Conservation (phyloP, 2,329 filamentous ascomycete genomes). For the Diaporthe sp. region DNA sequence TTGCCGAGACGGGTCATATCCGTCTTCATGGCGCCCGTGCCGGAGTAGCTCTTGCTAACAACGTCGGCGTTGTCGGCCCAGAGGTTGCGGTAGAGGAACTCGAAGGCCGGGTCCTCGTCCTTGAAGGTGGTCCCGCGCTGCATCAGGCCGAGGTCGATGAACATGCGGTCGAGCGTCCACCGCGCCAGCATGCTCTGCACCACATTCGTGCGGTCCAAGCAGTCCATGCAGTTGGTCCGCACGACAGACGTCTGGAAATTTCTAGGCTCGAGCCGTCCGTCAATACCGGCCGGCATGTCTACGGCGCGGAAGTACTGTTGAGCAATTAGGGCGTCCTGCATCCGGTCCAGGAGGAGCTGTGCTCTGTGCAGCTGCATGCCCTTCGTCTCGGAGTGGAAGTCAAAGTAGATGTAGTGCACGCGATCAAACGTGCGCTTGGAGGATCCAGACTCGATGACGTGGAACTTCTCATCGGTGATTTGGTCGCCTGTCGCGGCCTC, state of each 20-base stretch:
- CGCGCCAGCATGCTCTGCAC: constrained; percentile 97
- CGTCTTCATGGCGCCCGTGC: constrained; percentile 97
- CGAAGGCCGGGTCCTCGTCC: constrained; percentile 83
- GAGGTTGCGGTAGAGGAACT: constrained; percentile 93
- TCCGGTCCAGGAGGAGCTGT: constrained; percentile 84
- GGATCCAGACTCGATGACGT: constrained; percentile 76
- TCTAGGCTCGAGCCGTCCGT: constrained; percentile 83
- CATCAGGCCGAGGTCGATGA: constrained; percentile 86
- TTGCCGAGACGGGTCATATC: constrained; percentile 96
- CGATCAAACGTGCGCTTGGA: constrained; percentile 78
- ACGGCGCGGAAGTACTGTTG: constrained; percentile 95
- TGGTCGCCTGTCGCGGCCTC: constrained; percentile 76
- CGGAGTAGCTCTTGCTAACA: constrained; percentile 92
- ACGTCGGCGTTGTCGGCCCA: constrained; percentile 99
- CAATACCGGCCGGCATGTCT: constrained; percentile 80
- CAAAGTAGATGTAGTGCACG: constrained; percentile 97
- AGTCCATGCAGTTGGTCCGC: constrained; percentile 99
- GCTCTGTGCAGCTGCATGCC: constrained; percentile 94
- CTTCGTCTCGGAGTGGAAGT: constrained; percentile 98
- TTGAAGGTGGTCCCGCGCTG: constrained; percentile 81
- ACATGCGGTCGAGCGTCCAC: constrained; percentile 88
- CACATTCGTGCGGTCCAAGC: constrained; percentile 96
- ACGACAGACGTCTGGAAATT: constrained; percentile 90
- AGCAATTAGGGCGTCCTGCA: constrained; percentile 80
- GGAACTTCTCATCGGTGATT: constrained; percentile 85